Conservation (phyloP, 1,284 basidiomycete species). For the Sporisorium scitamineum region DNA sequence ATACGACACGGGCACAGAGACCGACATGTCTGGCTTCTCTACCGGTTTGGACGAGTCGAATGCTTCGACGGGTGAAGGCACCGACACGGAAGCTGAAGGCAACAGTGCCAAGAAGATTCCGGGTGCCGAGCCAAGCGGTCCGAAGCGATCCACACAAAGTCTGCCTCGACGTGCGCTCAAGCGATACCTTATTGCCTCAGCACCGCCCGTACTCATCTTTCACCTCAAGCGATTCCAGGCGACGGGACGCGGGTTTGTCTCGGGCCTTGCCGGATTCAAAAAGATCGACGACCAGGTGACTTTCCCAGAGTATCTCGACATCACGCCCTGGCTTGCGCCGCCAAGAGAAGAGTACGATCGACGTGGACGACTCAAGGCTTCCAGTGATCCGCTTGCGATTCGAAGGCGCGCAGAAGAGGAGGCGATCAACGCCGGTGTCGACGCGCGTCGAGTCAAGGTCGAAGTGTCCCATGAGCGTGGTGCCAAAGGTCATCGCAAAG, state of each 20-base stretch:
- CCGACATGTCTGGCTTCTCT: constrained; percentile 45
- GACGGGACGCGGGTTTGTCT: constrained; percentile 65
- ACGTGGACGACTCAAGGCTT: constrained; percentile 71
- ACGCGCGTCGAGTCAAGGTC: constrained; percentile 66
- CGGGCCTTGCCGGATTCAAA: constrained; percentile 73
- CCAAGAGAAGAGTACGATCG: constrained; percentile 76
- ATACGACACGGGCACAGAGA: constrained; percentile 52
- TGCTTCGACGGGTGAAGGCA: constrained; percentile 34
- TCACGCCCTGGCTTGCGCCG: constrained; percentile 87
- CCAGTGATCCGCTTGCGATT: constrained; percentile 64
- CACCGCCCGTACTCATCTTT: constrained; percentile 88
- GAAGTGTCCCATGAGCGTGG: constrained; percentile 25
- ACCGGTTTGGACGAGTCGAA: constrained; percentile 45
- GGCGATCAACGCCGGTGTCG: constrained; percentile 67
- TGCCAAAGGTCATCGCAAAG: constrained; percentile 9
- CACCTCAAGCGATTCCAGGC: constrained; percentile 91
- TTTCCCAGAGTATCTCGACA: constrained; percentile 86
- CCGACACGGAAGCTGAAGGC: constrained; percentile 37
- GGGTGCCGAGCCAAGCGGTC: constrained; percentile 14
- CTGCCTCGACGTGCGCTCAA: constrained; percentile 88
- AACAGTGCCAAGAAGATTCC: background rate
- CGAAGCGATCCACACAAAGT: constrained; percentile 68
- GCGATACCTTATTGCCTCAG: constrained; percentile 86
- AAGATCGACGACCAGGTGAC: constrained; percentile 86
- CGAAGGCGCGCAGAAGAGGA: constrained; percentile 61